Evolutionary conservation across 139 green algal genomes (phyloP).

Genomic region (Volvox reticuliferus): DNA sequence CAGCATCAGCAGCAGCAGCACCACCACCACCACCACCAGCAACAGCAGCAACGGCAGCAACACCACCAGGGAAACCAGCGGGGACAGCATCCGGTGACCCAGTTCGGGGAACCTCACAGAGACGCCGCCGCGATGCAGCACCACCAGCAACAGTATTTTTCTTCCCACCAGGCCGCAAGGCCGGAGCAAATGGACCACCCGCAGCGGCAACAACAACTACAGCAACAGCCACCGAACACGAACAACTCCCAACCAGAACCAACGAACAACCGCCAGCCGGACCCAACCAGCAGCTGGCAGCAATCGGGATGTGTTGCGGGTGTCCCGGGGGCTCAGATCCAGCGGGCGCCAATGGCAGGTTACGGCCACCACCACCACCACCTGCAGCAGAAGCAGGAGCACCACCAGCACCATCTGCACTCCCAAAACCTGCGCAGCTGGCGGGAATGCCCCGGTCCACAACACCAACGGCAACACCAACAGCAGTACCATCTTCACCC

Average conservation of each 20-base stretch:
- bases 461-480: background rate
- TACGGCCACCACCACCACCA: background rate
- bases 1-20: too few relatives aligned
- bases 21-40: background rate
- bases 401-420: background rate
- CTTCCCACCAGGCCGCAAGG: background rate
- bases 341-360: too few relatives aligned
- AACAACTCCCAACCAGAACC: background rate
- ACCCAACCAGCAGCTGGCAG: too few relatives aligned
- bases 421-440: background rate
- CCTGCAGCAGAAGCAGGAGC: slow-evolving; percentile 4
- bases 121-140: too few relatives aligned
- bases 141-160: too few relatives aligned
- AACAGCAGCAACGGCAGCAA: background rate
- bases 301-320: too few relatives aligned
- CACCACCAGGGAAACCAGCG: too few relatives aligned
- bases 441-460: background rate
- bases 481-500: background rate
- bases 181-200: background rate
- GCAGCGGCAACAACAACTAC: background rate
- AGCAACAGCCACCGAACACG: background rate
- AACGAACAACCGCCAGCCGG: too few relatives aligned
- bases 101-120: too few relatives aligned
- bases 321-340: too few relatives aligned
- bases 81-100: too few relatives aligned